These are phyloP conservation scores for Nemania abortiva DNA, from an alignment of 2,329 filamentous ascomycete species.

Conservation along the genomic window DNA sequence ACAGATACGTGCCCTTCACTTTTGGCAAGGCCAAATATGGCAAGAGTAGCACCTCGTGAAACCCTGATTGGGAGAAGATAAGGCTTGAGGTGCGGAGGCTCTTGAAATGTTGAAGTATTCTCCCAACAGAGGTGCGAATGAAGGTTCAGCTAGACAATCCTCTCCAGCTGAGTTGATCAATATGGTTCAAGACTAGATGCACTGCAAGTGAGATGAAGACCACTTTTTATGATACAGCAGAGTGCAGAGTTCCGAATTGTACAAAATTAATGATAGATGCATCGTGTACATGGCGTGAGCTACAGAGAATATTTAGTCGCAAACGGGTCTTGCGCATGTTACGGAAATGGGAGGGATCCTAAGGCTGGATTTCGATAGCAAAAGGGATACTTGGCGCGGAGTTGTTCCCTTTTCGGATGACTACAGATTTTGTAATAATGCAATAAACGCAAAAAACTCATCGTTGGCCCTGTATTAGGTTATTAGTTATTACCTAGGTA, in stretches of 20 bases:
- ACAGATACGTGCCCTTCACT: slow-evolving; percentile 95
- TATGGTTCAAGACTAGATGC: slow-evolving; percentile 1
- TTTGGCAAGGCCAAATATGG: slow-evolving; percentile 88
- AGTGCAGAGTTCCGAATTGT: slow-evolving; percentile 39
- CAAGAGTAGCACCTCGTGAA: slow-evolving; percentile 67
- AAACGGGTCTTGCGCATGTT: slow-evolving; percentile 28
- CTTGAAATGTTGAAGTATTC: slow-evolving; percentile 10
- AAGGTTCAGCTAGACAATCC: slow-evolving; percentile 8
- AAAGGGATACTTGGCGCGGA: slow-evolving; percentile 19
- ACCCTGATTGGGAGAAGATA: not conserved
- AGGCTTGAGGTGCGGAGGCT: not conserved
- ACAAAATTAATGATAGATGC: slow-evolving; percentile 45
- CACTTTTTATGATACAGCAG: slow-evolving; percentile 25
- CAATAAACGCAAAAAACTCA: not conserved
- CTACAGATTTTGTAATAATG: slow-evolving; percentile 34
- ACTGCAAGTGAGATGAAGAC: slow-evolving; percentile 6
- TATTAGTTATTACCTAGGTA: not conserved
- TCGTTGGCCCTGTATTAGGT: not conserved
- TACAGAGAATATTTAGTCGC: slow-evolving; percentile 31
- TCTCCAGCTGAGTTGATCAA: not conserved
- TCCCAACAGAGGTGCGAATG: slow-evolving; percentile 4
- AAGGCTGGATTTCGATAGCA: slow-evolving; percentile 14
- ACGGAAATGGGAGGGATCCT: slow-evolving; percentile 1
- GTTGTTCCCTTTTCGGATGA: slow-evolving; percentile 8
- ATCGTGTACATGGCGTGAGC: slow-evolving; percentile 41